These are phyloP conservation scores for Teratosphaeria destructans DNA, from an alignment of 2,329 filamentous ascomycete species.

Conservation along the genomic window DNA sequence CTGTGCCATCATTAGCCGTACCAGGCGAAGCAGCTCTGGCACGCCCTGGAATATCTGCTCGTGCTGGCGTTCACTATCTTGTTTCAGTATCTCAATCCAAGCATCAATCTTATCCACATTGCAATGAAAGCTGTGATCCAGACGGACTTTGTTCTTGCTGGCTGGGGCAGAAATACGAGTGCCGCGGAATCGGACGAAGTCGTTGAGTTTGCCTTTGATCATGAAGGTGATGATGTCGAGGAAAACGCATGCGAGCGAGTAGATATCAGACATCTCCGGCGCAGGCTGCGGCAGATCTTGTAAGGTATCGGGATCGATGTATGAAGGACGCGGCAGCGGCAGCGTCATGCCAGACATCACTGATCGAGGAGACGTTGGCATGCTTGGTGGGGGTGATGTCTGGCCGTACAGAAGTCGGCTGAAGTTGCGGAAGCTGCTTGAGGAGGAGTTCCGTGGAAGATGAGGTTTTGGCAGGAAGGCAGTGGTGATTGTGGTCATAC, in stretches of 20 bases:
- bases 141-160: slow-evolving; percentile 9
- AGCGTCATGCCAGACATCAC: slow-evolving; percentile 3
- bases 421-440: slow-evolving; percentile 22
- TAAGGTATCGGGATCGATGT: slow-evolving; percentile 32
- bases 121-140: slow-evolving; percentile 62
- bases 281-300: slow-evolving; percentile 27
- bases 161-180: slow-evolving; percentile 37
- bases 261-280: slow-evolving; percentile 51
- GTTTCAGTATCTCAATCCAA: slow-evolving; percentile 50
- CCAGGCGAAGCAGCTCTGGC: slow-evolving; percentile 30
- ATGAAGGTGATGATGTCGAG: slow-evolving; percentile 61
- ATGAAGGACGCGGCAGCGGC: slow-evolving; percentile 19
- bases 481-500: slow-evolving; percentile 11
- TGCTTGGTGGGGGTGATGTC: slow-evolving; percentile 1
- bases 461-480: slow-evolving; percentile 7
- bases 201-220: slow-evolving; percentile 54
- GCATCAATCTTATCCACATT: slow-evolving; percentile 57
- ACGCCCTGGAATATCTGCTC: slow-evolving; percentile 29
- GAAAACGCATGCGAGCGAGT: slow-evolving; percentile 62
- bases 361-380: slow-evolving; percentile 7
- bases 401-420: slow-evolving; percentile 21
- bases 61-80: slow-evolving; percentile 15
- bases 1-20: slow-evolving; percentile 33
- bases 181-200: slow-evolving; percentile 57
- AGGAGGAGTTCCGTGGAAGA: slow-evolving; percentile 9